Base-by-base conservation (phyloP, 495 filamentous ascomycete genomes). In the Pyronema domesticum region DNA sequence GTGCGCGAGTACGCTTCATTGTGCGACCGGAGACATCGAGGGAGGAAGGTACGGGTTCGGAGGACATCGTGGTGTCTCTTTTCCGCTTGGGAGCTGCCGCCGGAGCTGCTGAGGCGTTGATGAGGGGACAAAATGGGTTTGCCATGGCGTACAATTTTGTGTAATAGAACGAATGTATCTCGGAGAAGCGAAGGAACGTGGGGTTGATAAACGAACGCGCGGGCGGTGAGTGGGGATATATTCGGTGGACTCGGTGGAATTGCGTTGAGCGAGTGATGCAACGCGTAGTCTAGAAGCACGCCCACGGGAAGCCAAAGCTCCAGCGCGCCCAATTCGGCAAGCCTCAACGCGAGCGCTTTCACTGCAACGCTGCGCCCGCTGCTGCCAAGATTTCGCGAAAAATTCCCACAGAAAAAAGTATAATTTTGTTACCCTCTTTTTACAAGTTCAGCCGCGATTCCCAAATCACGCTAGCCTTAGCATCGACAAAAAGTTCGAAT, bases 11-110 rank as follows among this genome's bases (percentile, higher is more conserved):
- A 9, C 50, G 37, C 19, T 53, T 53, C n/a, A 53, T 8, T 8
- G 50, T 53, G 19, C 50, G 50, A 5, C 50, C 50, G 7, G 50
- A 43, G 14, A 40, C 19, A n/a, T 36, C 48, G 35, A 10, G 50
- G 15, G 35, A 10, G 30, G 36, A 8, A 18, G 8, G 7, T 13
- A 11, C 30, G 11, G 48, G 36, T 36, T 34, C 23, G 15, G 50
- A 53, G 23, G 33, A 51, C 13, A n/a, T 11, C 18, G 48, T n/a
- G 13, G 48, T 15, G 11, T 30, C 23, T 30, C 23, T 30, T 30
- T 30, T 43, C 13, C 13, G 39, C 17, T 13, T 43, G 39, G 37
- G 50, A 53, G 50, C n/a, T 40, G 15, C 10, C 35, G 14, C 35
- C 30, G 17, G n/a, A 51, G 17, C 13, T 9, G 48, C 10, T 13